Conservation (phyloP, 2,329 filamentous ascomycete genomes). For the Fusarium nygamai region DNA sequence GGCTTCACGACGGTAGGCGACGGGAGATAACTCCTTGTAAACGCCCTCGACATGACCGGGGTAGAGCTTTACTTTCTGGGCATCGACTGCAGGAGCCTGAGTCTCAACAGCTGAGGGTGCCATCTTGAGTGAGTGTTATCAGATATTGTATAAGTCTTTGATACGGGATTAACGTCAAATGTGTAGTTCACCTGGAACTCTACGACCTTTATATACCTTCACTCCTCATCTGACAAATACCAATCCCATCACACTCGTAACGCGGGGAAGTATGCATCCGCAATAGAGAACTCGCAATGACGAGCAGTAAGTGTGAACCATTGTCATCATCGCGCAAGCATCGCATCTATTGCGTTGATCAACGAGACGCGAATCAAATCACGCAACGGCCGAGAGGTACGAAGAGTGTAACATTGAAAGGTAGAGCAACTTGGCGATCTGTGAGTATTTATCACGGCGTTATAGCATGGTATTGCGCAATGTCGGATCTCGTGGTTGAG, state of each 20-base stretch:
- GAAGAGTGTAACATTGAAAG: background rate
- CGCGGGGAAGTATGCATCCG: slow-evolving; percentile 23
- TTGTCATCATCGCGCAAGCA: slow-evolving; percentile 22
- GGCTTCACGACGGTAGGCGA: slow-evolving; percentile 28
- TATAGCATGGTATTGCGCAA: slow-evolving; percentile 33
- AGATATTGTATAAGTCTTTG: background rate
- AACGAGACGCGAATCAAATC: slow-evolving; percentile 15
- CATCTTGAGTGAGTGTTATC: slow-evolving; percentile 14
- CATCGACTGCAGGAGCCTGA: slow-evolving; percentile 14
- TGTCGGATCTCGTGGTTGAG: slow-evolving; percentile 13
- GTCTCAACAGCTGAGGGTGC: slow-evolving; percentile 42
- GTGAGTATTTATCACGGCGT: background rate
- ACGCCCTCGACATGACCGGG: slow-evolving; percentile 39
- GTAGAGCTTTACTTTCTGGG: slow-evolving; percentile 42
- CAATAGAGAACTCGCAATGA: slow-evolving; percentile 13
- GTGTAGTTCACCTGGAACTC: background rate
- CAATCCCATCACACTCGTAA: background rate
- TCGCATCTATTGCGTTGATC: slow-evolving; percentile 9
- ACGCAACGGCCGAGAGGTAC: slow-evolving; percentile 30
- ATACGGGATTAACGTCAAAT: background rate
- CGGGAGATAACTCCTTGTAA: slow-evolving; percentile 40
- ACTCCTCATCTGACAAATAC: background rate
- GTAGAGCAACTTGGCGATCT: background rate
- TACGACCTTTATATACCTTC: slow-evolving; percentile 27
- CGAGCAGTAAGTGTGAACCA: background rate